phyloP scores from a whole-genome alignment of 345 rosid genomes.

The Eucalyptus curtisii region DNA sequence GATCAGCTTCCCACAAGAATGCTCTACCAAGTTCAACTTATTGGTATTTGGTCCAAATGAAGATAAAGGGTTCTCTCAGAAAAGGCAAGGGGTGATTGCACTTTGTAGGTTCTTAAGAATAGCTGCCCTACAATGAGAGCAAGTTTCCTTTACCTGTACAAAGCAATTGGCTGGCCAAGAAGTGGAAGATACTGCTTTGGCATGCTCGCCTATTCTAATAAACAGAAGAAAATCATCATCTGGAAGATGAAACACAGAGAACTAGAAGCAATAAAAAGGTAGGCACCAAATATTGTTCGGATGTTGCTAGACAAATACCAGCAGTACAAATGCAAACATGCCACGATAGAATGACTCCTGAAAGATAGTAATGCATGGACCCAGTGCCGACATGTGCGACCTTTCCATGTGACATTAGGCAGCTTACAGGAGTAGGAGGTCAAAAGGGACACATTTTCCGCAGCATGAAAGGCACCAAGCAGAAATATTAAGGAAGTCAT shows the following conservation, averaged over 20 bases:
- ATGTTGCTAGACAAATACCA: background rate
- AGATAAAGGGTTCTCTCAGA: background rate
- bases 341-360: background rate
- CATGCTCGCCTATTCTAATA: constrained; percentile 65
- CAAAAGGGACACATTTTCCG: background rate
- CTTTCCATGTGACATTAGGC: background rate
- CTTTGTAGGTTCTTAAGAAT: background rate
- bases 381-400: background rate
- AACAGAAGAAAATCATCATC: constrained; percentile 31
- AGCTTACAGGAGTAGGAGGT: background rate
- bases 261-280: background rate
- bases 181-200: constrained; percentile 98
- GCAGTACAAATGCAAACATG: background rate
- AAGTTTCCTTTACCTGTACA: constrained; percentile 53
- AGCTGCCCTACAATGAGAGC: background rate
- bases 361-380: background rate
- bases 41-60: background rate
- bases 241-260: constrained; percentile 7
- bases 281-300: background rate
- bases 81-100: background rate
- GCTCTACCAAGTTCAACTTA: background rate
- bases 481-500: background rate
- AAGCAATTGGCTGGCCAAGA: constrained; percentile 85
- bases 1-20: background rate
- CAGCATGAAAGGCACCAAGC: background rate